Base-by-base conservation (phyloP, 139 green algal genomes). In the Zygnema circumcarinatum region DNA sequence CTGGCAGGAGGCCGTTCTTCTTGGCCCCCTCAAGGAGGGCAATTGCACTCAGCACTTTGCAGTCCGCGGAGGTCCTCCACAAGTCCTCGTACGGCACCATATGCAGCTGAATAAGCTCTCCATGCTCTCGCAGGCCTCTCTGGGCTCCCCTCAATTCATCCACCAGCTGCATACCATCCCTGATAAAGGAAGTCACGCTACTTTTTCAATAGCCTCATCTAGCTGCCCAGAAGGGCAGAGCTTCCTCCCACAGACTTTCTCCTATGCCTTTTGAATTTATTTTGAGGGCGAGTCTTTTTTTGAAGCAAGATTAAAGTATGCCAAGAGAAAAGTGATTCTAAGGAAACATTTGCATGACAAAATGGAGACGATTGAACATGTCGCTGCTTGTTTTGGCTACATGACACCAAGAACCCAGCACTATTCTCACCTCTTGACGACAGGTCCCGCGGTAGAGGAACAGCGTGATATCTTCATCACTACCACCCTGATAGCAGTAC, bases 381-480 rank as follows among this genome's bases (percentile, higher is more conserved):
- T n/a, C n/a, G n/a, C n/a, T n/a, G n/a, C n/a, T n/a, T n/a, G n/a
- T n/a, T n/a, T n/a, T n/a, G n/a, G n/a, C n/a, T n/a, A n/a, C n/a
- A n/a, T n/a, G n/a, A n/a, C n/a, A n/a, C n/a, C n/a, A n/a, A n/a
- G n/a, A n/a, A n/a, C n/a, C n/a, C n/a, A n/a, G n/a, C n/a, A n/a
- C n/a, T n/a, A n/a, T 40, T n/a, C 75, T n/a, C 75, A 89, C 83
- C 83, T 89, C 76, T 76, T 32, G 25, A 52, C 2, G 21, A 1
- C 68, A 74, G 25, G 80, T 76, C 2, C 21, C n/a, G n/a, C 83
- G 75, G 42, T 89, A 88, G 25, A 89, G 42, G 7, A 89, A 87
- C n/a, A 89, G 73, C n/a, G 33, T 79, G 83, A 89, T 89, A n/a
- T 89, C 74, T 20, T 89, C 83, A 29, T 89, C 83, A 76, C 76